A percentile compares a stretch with the other conserved stretches of the same genome.
Evolutionary conservation across 495 filamentous ascomycete genomes (phyloP).

Genomic region (Podospora fimiseda): DNA sequence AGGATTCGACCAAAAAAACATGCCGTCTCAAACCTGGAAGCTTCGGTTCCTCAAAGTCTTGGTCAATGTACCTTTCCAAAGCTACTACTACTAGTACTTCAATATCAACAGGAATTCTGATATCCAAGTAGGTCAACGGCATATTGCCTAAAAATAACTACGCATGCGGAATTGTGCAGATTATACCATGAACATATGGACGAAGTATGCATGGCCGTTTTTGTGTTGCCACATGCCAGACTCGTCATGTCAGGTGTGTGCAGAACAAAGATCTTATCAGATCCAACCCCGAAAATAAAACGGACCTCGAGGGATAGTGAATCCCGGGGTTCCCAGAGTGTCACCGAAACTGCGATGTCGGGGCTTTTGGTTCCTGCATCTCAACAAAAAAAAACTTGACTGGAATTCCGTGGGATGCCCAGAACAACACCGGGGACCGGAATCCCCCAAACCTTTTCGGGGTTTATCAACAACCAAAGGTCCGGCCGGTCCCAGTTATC

Average conservation of each 20-base stretch:
- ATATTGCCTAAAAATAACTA: no score
- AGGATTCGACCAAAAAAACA: neutral
- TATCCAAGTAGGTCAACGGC: no score
- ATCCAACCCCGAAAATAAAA: neutral
- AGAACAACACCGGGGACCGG: no score
- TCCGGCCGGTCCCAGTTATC: no score
- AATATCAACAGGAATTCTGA: no score
- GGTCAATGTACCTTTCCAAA: no score
- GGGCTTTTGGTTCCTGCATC: neutral
- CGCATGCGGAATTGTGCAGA: no score
- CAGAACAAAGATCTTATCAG: constrained; percentile 3
- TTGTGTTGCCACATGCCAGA: neutral
- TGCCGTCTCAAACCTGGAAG: neutral
- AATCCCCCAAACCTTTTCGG: neutral
- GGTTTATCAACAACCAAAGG: neutral
- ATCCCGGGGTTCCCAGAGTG: neutral
- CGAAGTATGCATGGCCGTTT: no score
- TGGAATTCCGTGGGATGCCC: neutral
- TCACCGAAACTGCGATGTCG: neutral
- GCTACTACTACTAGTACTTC: no score
- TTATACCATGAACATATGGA: no score
- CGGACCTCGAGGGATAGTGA: no score
- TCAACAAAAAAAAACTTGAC: neutral
- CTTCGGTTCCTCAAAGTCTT: neutral
- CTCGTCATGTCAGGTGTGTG: no score